Evolutionary conservation across 2,329 filamentous ascomycete genomes (phyloP).

Genomic region (Dichotomopilus funicola): DNA sequence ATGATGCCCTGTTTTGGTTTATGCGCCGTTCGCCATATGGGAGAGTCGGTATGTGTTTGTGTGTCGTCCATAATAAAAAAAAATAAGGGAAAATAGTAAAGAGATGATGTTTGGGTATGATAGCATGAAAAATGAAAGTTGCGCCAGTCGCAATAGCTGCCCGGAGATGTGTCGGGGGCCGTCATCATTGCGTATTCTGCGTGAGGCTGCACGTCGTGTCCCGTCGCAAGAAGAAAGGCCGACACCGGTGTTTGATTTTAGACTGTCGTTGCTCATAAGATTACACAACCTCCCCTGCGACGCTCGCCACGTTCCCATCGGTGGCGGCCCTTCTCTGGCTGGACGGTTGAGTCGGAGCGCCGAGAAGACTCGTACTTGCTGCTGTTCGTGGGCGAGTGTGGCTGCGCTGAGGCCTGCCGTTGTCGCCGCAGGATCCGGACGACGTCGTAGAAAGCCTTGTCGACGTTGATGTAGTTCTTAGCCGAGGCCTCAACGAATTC

Average conservation of each 20-base stretch:
- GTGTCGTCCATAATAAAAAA: slow-evolving; percentile 5
- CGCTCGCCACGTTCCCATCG: slow-evolving; percentile 24
- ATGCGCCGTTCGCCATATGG: slow-evolving; percentile 38
- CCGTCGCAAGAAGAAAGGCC: too few species aligned
- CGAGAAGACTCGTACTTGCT: slow-evolving; percentile 22
- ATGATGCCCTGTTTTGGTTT: slow-evolving; percentile 31
- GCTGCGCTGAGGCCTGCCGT: slow-evolving; percentile 24
- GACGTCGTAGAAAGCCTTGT: slow-evolving; percentile 97
- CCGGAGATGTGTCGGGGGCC: too few species aligned
- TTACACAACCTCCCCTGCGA: slow-evolving; percentile 34
- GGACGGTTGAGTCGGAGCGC: slow-evolving; percentile 17
- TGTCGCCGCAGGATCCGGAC: slow-evolving; percentile 76
- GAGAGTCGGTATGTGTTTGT: slow-evolving; percentile 21
- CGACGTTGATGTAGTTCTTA: slow-evolving; percentile 97
- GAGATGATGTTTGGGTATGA: slow-evolving; percentile 15
- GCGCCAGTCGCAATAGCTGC: not conserved
- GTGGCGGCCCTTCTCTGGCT: slow-evolving; percentile 27
- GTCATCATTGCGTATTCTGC: too few species aligned
- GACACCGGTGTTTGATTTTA: too few species aligned
- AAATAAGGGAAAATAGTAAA: slow-evolving; percentile 4
- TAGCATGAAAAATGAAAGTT: slow-evolving; percentile 19
- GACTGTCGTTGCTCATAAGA: slow-evolving; percentile 32
- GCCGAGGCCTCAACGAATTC: slow-evolving; percentile 96
- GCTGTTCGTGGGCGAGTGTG: slow-evolving; percentile 19
- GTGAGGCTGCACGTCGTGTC: too few species aligned